phyloP scores from a whole-genome alignment of 2,329 filamentous ascomycete genomes.

The Verticillium nonalfalfae region DNA sequence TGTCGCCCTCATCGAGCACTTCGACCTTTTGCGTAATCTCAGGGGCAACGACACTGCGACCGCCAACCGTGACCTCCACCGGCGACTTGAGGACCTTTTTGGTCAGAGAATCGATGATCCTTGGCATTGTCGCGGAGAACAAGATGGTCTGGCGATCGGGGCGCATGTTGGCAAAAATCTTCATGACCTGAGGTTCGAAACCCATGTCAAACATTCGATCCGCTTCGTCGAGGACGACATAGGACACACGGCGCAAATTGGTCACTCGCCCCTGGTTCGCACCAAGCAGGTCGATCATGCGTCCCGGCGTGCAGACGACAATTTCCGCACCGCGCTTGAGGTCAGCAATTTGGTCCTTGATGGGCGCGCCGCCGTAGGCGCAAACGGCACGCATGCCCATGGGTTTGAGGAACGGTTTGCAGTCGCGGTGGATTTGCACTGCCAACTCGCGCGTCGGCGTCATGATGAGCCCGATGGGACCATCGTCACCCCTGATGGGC shows the following conservation, averaged over 20 bases:
- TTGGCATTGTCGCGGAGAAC: constrained; percentile 94
- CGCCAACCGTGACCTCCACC: constrained; percentile 88
- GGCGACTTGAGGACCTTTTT: constrained; percentile 82
- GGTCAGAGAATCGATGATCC: constrained; percentile 84
- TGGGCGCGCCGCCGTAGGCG: constrained; percentile 90
- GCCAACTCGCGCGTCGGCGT: constrained; percentile 92
- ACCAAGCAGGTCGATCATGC: constrained; percentile 90
- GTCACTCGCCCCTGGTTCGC: constrained; percentile 93
- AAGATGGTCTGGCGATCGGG: constrained; percentile 90
- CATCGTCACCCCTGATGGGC: constrained; percentile 75
- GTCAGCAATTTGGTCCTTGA: constrained; percentile 96
- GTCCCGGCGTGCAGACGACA: constrained; percentile 88
- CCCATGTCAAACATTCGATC: constrained; percentile 99
- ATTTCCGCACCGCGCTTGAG: constrained; percentile 93
- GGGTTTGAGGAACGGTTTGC: constrained; percentile 87
- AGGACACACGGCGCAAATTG: constrained; percentile 82
- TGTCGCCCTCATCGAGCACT: constrained; percentile 72
- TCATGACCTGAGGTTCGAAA: constrained; percentile 97
- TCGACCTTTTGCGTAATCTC: constrained; percentile 94
- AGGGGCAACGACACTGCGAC: constrained; percentile 77
- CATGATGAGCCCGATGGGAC: constrained; percentile 82
- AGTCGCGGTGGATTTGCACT: constrained; percentile 88
- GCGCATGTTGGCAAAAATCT: constrained; percentile 86
- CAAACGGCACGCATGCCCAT: constrained; percentile 82
- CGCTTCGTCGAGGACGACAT: constrained; percentile 93